These are phyloP conservation scores for Eleusine indica DNA, from an alignment of 176 grass and related monocot genomes.

Conservation along the genomic window DNA sequence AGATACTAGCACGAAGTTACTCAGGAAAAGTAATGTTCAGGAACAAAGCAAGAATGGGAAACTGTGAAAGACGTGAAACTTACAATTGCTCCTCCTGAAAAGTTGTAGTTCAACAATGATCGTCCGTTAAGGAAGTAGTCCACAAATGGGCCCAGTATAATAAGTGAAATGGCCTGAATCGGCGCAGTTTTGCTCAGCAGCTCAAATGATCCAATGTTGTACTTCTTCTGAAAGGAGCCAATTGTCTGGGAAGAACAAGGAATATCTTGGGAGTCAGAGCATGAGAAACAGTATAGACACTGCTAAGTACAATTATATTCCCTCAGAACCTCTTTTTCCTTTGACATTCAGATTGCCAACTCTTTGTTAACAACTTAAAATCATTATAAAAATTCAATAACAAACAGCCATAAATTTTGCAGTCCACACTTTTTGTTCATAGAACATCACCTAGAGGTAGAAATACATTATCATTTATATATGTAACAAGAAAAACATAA, in stretches of 20 bases:
- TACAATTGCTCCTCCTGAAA: conserved; percentile 85
- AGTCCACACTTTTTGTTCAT: neutral
- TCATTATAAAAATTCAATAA: neutral
- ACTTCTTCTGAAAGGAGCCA: conserved; percentile 93
- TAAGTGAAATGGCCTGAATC: conserved; percentile 85
- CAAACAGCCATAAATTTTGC: conserved; percentile 21
- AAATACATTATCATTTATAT: neutral
- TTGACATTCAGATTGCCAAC: neutral
- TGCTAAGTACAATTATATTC: neutral
- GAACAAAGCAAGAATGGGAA: conserved; percentile 18
- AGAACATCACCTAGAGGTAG: too few species aligned
- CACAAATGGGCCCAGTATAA: conserved; percentile 80
- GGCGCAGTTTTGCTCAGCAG: conserved; percentile 84
- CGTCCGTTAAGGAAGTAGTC: conserved; percentile 85
- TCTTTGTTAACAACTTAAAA: conserved; percentile 15
- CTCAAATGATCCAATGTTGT: conserved; percentile 96
- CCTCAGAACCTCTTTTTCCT: neutral
- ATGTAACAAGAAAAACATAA: conserved; percentile 13
- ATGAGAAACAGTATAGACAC: neutral
- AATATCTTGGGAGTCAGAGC: conserved; percentile 9
- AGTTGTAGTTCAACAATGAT: conserved; percentile 73
- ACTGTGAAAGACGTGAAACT: conserved; percentile 40
- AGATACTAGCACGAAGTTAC: neutral
- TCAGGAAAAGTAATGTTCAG: neutral
- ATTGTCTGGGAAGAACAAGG: conserved; percentile 66